Evolutionary conservation across 768 basidiomycete species (phyloP).

Genomic region (Lactifluus piperatus): DNA sequence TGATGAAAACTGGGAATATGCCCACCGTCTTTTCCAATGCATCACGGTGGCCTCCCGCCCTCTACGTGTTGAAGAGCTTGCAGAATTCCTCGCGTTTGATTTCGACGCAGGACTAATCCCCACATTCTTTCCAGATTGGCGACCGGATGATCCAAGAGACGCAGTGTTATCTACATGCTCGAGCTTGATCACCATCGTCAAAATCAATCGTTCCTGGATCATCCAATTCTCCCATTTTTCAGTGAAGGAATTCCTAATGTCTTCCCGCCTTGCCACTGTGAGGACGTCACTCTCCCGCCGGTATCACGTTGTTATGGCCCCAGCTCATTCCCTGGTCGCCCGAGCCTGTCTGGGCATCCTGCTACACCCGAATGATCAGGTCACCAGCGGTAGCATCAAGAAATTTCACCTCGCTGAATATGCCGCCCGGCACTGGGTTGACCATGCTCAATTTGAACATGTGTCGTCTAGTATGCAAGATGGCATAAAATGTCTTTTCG

Average conservation of each 20-base stretch:
- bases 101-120: not conserved
- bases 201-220: not conserved
- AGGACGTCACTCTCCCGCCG: not conserved
- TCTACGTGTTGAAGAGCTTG: not conserved
- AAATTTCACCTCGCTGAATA: not conserved
- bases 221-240: not conserved
- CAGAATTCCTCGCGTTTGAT: not conserved
- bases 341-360: not conserved
- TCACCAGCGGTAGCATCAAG: not conserved
- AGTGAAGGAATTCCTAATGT: not conserved
- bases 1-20: not conserved
- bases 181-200: not conserved
- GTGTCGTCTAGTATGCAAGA: not conserved
- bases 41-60: not conserved
- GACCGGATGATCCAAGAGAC: not conserved
- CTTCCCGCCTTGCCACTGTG: not conserved
- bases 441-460: not conserved
- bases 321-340: not conserved
- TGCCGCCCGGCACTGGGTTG: too few relatives aligned
- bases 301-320: not conserved
- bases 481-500: not conserved
- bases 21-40: not conserved
- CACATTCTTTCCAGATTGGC: not conserved
- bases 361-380: not conserved
- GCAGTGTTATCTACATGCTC: not conserved